These are phyloP conservation scores for Lagenaria siceraria DNA, from an alignment of 306 rosid genomes.

Conservation along the genomic window DNA sequence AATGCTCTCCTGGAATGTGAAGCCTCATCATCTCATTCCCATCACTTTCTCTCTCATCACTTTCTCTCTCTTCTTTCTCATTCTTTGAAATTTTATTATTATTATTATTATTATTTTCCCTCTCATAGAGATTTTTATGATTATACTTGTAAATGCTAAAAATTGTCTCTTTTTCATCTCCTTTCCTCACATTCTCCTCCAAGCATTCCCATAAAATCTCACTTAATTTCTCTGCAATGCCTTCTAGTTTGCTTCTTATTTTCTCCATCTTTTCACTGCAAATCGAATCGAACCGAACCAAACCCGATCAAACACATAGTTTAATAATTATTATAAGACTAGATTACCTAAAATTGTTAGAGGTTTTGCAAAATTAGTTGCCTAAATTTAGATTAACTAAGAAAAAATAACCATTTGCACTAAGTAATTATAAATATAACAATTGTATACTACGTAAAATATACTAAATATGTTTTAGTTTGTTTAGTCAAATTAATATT, in stretches of 20 bases:
- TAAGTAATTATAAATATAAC: too few species aligned
- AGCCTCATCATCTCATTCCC: constrained; percentile 33
- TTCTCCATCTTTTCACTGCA: constrained; percentile 33
- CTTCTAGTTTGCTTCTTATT: constrained; percentile 43
- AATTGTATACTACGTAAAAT: not conserved
- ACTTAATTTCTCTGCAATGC: constrained; percentile 34
- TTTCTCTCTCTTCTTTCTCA: not conserved
- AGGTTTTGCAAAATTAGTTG: too few species aligned
- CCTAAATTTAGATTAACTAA: too few species aligned
- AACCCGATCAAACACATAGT: not conserved
- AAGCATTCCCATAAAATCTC: constrained; percentile 16
- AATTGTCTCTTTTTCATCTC: constrained; percentile 19
- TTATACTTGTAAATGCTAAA: constrained; percentile 42
- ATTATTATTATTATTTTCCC: not conserved
- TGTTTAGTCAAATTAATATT: not conserved
- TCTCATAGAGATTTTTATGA: constrained; percentile 11
- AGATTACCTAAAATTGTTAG: too few species aligned
- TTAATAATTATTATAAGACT: not conserved
- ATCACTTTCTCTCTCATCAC: constrained; percentile 4
- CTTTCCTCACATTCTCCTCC: constrained; percentile 8
- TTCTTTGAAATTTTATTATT: not conserved
- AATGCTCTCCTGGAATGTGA: constrained; percentile 50
- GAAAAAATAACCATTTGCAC: too few species aligned
- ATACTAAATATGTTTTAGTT: not conserved
- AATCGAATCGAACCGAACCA: not conserved